Evolutionary conservation across 2,329 filamentous ascomycete genomes (phyloP).

Genomic region (Trichothecium sympodiale): DNA sequence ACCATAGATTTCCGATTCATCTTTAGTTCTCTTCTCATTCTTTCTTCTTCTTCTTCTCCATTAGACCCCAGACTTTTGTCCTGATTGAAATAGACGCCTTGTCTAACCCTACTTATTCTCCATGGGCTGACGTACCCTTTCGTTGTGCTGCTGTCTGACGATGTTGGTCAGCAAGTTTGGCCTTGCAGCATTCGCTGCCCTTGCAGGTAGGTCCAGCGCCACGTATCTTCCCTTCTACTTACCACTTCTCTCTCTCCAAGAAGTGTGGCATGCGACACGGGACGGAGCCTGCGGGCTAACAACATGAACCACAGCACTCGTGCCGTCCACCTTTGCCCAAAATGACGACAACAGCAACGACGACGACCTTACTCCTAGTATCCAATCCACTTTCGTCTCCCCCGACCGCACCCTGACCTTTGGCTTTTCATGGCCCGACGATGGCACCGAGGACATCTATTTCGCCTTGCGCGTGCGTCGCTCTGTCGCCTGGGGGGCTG

Average conservation of each 20-base stretch:
- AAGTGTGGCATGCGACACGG: not conserved
- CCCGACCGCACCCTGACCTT: slow-evolving; percentile 34
- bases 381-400: slow-evolving; percentile 32
- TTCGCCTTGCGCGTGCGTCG: slow-evolving; percentile 40
- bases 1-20: no score
- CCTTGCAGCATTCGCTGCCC: slow-evolving; percentile 1
- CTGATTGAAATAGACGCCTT: no score
- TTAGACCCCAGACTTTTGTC: no score
- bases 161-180: slow-evolving; percentile 3
- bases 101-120: no score
- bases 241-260: no score
- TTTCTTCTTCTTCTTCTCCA: no score
- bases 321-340: slow-evolving; percentile 12
- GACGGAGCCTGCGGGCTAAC: no score
- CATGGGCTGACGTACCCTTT: not conserved
- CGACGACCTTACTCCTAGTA: not conserved
- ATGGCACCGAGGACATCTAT: slow-evolving; percentile 35
- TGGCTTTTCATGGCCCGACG: slow-evolving; percentile 36
- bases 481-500: slow-evolving; percentile 37
- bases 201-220: slow-evolving; percentile 1
- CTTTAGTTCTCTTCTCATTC: no score
- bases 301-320: not conserved
- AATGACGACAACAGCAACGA: slow-evolving; percentile 4
- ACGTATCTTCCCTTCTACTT: no score
- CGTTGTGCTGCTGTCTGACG: not conserved